Evolutionary conservation across 345 rosid genomes (phyloP).

Genomic region (Citrus mangshanensis): DNA sequence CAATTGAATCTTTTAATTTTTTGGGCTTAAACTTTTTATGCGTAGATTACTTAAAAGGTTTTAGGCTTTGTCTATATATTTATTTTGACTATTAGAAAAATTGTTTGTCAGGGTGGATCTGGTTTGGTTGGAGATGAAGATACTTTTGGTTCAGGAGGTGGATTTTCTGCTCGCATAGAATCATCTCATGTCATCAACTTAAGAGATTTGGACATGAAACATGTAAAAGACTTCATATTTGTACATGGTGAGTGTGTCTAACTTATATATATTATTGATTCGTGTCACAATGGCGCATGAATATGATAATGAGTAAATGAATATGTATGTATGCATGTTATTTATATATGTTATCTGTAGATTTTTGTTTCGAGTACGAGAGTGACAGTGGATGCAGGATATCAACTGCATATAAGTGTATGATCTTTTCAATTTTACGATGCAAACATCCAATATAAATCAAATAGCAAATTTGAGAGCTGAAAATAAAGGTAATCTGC

Average conservation of each 20-base stretch:
- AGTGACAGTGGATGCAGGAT: not conserved
- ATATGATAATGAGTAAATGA: not conserved
- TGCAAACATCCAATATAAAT: not conserved
- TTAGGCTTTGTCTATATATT: not conserved
- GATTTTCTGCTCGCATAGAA: conserved; percentile 65
- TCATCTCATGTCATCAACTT: conserved; percentile 84
- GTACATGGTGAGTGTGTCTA: conserved; percentile 64
- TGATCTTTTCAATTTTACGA: not conserved
- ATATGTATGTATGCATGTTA: not conserved
- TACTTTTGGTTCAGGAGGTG: conserved; percentile 57
- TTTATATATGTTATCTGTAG: not conserved
- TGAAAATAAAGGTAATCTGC: not conserved
- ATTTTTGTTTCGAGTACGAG: not conserved
- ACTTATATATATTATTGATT: conserved; percentile 4
- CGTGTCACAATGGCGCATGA: not conserved
- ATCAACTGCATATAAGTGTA: not conserved
- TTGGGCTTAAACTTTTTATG: not conserved
- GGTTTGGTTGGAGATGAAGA: conserved; percentile 94
- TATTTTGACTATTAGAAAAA: not conserved
- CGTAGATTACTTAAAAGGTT: not conserved
- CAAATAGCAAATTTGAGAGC: conserved; percentile 4
- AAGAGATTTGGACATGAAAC: conserved; percentile 87
- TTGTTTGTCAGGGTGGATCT: conserved; percentile 60
- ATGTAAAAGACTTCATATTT: conserved; percentile 90
- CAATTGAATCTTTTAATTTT: not conserved